Evolutionary conservation across 768 basidiomycete species (phyloP).

Genomic region (Tephrocybe rancida): DNA sequence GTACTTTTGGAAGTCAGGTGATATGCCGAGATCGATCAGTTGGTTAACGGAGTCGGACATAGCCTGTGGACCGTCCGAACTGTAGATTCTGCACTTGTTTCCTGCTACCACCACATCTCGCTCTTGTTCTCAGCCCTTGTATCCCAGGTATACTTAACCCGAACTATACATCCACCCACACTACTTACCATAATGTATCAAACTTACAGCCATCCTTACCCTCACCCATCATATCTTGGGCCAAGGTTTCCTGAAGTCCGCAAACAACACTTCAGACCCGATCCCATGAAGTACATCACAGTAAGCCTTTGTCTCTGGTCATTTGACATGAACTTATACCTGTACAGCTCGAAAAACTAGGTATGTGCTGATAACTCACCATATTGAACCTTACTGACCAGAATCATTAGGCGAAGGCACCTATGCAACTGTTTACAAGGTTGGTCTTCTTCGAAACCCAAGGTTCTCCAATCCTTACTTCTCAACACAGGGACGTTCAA

Average conservation of each 20-base stretch:
- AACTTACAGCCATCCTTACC: not conserved
- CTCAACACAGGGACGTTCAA: constrained; percentile 75
- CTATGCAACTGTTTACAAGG: constrained; percentile 98
- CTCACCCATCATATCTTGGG: not conserved
- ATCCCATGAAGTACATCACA: constrained; percentile 56
- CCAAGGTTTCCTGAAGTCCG: not conserved
- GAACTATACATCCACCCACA: not conserved
- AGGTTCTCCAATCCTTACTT: not conserved
- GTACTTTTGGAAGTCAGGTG: constrained; percentile 11
- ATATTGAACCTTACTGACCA: constrained; percentile 36
- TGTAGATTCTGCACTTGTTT: not conserved
- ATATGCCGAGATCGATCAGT: constrained; percentile 15
- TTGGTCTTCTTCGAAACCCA: constrained; percentile 27
- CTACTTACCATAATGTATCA: not conserved
- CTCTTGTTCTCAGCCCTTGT: not conserved
- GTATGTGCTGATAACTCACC: constrained; percentile 31
- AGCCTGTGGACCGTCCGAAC: not conserved
- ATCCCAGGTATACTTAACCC: not conserved
- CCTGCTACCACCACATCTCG: not conserved
- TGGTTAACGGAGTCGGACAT: not conserved
- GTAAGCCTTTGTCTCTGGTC: constrained; percentile 25
- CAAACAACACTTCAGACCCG: not conserved
- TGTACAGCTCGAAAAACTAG: constrained; percentile 84
- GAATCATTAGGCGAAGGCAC: constrained; percentile 84
- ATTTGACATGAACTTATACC: not conserved